Conservation (phyloP, 257 asterid genomes). For the Ophiorrhiza pumila region DNA sequence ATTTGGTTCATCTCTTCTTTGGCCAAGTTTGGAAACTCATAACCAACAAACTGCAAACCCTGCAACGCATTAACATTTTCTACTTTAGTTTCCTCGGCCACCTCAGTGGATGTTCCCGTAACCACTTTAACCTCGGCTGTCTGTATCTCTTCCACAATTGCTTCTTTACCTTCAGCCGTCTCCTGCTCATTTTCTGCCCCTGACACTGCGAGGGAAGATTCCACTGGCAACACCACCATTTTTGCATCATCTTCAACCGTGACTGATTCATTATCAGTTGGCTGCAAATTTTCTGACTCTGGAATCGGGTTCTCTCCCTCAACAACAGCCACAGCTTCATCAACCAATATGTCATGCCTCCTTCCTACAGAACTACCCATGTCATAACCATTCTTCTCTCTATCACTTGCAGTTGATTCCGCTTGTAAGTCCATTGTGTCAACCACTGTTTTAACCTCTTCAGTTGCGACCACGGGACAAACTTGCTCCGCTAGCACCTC, state of each 20-base stretch:
- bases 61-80: conserved; percentile 28
- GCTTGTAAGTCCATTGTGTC: background rate
- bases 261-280: background rate
- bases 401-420: background rate
- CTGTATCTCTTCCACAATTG: conserved; percentile 6
- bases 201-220: background rate
- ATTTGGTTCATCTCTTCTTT: conserved; percentile 28
- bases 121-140: conserved; percentile 20
- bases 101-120: conserved; percentile 20
- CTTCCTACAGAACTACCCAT: background rate
- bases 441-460: background rate
- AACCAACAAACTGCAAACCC: conserved; percentile 14
- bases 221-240: background rate
- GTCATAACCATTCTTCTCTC: conserved; percentile 1
- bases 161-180: conserved; percentile 4
- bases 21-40: conserved; percentile 11
- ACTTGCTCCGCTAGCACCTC: conserved; percentile 7
- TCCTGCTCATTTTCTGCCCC: background rate
- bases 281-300: background rate
- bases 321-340: background rate
- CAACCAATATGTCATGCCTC: background rate
- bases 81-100: conserved; percentile 23
- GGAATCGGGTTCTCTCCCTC: background rate
- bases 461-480: background rate
- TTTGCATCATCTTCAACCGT: background rate